Conservation (phyloP, 306 rosid genomes). For the Rosa rugosa region DNA sequence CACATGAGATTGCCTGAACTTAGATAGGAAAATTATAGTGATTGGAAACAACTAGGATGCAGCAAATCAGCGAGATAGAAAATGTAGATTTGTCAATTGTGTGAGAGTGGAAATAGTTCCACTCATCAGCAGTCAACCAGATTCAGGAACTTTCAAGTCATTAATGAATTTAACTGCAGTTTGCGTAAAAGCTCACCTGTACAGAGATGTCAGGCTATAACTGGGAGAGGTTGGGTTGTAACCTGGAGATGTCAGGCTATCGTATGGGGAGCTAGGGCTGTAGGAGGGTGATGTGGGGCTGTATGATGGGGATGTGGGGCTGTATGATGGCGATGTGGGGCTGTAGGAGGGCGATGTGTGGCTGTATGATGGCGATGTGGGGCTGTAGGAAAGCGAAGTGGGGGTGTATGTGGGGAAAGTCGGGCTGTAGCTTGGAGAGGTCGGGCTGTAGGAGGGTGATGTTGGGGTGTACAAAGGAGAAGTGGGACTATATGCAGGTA, state of each 20-base stretch:
- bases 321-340: constrained; percentile 64
- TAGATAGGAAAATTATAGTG: neutral
- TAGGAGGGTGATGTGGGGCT: constrained; percentile 84
- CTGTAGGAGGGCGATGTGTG: constrained; percentile 61
- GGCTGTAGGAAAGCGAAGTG: constrained; percentile 62
- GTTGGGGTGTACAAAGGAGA: constrained; percentile 69
- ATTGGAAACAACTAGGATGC: constrained; percentile 7
- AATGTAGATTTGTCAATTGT: neutral
- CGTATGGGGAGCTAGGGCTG: constrained; percentile 36
- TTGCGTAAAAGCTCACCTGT: constrained; percentile 52
- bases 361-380: constrained; percentile 57
- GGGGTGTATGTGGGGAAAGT: constrained; percentile 75
- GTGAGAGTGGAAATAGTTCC: neutral
- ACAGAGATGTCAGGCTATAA: constrained; percentile 93
- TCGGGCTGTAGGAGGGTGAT: constrained; percentile 72
- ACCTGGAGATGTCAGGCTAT: constrained; percentile 53
- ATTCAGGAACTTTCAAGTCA: constrained; percentile 5
- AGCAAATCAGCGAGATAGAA: neutral
- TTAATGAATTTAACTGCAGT: neutral
- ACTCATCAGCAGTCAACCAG: neutral
- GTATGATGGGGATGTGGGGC: constrained; percentile 73
- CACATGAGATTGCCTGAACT: constrained; percentile 13
- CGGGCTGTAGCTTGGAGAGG: constrained; percentile 75
- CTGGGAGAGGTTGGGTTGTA: constrained; percentile 83
- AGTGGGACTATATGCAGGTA: constrained; percentile 54